Base-by-base conservation (phyloP, 352 stramenopile genomes). In the Lagenidium sp. region DNA sequence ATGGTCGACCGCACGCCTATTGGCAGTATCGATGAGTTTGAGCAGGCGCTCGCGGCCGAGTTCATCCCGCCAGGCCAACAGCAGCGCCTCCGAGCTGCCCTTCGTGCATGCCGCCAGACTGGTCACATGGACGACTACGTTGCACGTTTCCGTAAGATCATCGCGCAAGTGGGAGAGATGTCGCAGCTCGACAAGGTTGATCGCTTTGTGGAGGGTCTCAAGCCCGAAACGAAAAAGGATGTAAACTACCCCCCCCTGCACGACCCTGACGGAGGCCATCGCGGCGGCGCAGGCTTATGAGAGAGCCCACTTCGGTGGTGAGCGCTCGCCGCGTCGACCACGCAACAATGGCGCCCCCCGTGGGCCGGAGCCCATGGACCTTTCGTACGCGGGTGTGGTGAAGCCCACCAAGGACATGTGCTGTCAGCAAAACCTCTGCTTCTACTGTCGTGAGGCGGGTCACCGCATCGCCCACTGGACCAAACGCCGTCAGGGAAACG, bases 61-160 rank as follows among this genome's bases (percentile, higher is more conserved):
- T 60, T 60, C 36, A 23, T 61, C 19, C 47, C 53, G 4, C 28
- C 53, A 6, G 47, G 56, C 35, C 53, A 61, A 31, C 53, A 57
- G 30, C 53, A 61, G 32, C 42, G 53, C n/a, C 25, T 56, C 16
- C 37, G 47, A 13, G 36, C 47, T 0, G 53, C 47, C 0, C 32
- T 61, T 4, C 16, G 42, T 12, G 13, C 10, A 2, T 60, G 46
- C 38, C 29, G 31, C 21, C 46, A 56, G 37, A 46, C 26, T 1
- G 25, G 21, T 11, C 11, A 39, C 6, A 31, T 56, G 2, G 47
- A 57, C 2, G 47, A 62, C 13, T 56, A 57, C 29, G 53, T 57
- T 2, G 41, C 41, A 18, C 36, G 54, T 1, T 63, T 56, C 23
- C 44, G 45, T 15, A 42, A 57, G 29, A 53, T 62, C 44, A 62